Evolutionary conservation across 1,284 basidiomycete genomes (phyloP), one percentile per base, ranked within the genome.

Genomic region (Sporisorium exsertum): DNA sequence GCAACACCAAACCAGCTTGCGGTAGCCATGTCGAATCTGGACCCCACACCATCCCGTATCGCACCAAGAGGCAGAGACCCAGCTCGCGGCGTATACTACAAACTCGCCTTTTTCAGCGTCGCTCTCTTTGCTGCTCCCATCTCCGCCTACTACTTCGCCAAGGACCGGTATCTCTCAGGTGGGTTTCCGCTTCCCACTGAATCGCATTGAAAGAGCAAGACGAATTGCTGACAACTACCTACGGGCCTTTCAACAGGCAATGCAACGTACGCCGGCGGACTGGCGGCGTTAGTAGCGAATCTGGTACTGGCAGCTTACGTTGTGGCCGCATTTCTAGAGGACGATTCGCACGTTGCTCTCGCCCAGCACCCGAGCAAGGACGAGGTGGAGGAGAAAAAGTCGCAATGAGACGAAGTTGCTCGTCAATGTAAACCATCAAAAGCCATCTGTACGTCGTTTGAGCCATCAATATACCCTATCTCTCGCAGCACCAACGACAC

Each of bases 211-310:
- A 1, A 3, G 20, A 26, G 18, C 15, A 12, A 33, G 54, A 40
- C 18, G 15, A n/a, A 20, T 43, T 20, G 24, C 61, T 62, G 53
- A 56, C n/a, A 26, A n/a, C n/a, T n/a, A n/a, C n/a, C n/a, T n/a
- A n/a, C n/a, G n/a, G n/a, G 45, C 13, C 5, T 32, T 32, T 15
- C 3, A 22, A 45, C 65, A 83, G 81, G 81, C 16, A 81, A 85
- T 59, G 55, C 80, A n/a, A 84, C 81, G 2, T 82, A 80, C 29
- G 81, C 84, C 2, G 84, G 84, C 2, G 84, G 82, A 15, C 51
- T 84, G 20, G 84, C 84, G 4, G 84, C 84, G 7, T n/a, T 84
- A 2, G 78, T 84, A 8, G 84, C 68, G 8, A 85, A 85, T 59
- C 18, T 85, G n/a, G 82, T 85, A 1, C 61, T 85, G 15, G 69